Conservation (phyloP, 2,329 filamentous ascomycete genomes). For the Colletotrichum sp. region DNA sequence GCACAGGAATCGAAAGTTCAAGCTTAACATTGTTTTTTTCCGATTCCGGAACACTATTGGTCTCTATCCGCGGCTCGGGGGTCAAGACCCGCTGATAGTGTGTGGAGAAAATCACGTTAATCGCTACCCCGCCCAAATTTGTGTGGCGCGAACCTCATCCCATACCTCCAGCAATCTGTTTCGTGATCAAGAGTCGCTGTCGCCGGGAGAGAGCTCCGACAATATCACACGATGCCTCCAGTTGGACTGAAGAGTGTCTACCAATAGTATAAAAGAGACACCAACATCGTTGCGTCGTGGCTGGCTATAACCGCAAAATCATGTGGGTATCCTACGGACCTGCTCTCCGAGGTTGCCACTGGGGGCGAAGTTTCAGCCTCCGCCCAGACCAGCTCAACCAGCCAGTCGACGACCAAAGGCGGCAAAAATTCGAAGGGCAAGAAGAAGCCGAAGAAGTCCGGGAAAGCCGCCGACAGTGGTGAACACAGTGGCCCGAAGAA, state of each 20-base stretch:
- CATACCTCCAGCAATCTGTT: background rate
- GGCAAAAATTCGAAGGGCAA: background rate
- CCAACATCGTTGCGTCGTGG: constrained; percentile 42
- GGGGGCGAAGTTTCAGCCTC: background rate
- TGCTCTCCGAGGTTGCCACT: constrained; percentile 10
- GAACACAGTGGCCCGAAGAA: background rate
- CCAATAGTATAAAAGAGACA: constrained; percentile 45
- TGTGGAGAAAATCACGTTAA: background rate
- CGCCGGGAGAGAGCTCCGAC: background rate
- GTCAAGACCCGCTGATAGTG: background rate
- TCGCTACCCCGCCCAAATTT: background rate
- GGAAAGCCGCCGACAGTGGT: background rate
- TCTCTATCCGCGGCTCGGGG: background rate
- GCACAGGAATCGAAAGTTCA: background rate
- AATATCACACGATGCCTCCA: background rate
- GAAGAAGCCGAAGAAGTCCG: background rate
- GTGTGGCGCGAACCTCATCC: background rate
- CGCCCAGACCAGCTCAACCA: background rate
- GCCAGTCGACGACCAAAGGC: background rate
- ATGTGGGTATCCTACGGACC: constrained; percentile 32
- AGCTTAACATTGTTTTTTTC: background rate
- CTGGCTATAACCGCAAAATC: constrained; percentile 43
- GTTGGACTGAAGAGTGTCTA: constrained; percentile 30
- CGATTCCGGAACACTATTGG: background rate
- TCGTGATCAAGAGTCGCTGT: background rate